Conservation (phyloP, 805 yeast genomes). For the Yarrowia divulgata region DNA sequence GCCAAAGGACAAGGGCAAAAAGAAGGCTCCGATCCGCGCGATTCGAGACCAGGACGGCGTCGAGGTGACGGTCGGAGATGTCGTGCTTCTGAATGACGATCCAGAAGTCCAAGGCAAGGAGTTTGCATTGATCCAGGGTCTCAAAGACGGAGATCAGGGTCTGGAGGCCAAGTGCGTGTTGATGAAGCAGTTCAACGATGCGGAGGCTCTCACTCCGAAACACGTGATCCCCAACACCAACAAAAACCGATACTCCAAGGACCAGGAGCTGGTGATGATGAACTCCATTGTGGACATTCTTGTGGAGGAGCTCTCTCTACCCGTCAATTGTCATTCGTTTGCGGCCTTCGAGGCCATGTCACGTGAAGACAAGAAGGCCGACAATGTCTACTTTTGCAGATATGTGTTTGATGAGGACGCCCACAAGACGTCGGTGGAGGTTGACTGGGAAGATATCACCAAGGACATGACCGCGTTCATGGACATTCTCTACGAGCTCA, state of each 20-base stretch:
- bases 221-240: constrained; percentile 26
- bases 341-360: not conserved
- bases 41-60: not conserved
- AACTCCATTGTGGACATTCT: constrained; percentile 4
- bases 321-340: not conserved
- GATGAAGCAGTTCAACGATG: constrained; percentile 22
- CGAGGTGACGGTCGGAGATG: not conserved
- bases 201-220: constrained; percentile 7
- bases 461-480: not conserved
- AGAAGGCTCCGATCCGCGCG: not conserved
- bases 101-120: constrained; percentile 15
- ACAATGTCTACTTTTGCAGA: constrained; percentile 1
- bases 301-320: not conserved
- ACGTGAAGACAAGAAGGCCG: constrained; percentile 6
- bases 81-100: constrained; percentile 1
- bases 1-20: not conserved
- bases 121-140: constrained; percentile 16
- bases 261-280: constrained; percentile 17
- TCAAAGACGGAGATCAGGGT: constrained; percentile 2
- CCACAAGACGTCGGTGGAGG: constrained; percentile 21
- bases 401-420: constrained; percentile 17
- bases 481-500: constrained; percentile 8
- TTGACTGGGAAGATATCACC: constrained; percentile 30
- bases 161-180: constrained; percentile 9
- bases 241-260: constrained; percentile 29